Evolutionary conservation across 495 filamentous ascomycete genomes (phyloP).

Genomic region (Podospora pseudopauciseta): DNA sequence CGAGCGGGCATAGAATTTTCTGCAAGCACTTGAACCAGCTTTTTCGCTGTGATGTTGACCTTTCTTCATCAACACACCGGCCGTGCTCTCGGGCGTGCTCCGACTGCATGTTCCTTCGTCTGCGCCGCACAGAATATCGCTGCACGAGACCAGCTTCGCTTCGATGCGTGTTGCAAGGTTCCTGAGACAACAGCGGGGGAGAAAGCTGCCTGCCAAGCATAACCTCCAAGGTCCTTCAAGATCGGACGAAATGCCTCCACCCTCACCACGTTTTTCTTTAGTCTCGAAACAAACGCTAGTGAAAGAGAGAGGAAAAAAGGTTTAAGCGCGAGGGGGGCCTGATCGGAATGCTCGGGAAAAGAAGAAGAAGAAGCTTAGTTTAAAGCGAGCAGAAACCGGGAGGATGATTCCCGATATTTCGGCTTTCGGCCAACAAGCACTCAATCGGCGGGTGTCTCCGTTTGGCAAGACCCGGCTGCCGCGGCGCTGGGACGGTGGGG

Average conservation of each 20-base stretch:
- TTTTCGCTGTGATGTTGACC: background rate
- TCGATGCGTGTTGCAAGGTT: slow-evolving; percentile 25
- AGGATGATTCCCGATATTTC: background rate
- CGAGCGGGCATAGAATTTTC: slow-evolving; percentile 1
- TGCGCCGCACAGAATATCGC: slow-evolving; percentile 17
- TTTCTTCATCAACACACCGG: background rate
- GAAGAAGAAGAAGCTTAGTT: background rate
- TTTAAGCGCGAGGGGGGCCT: background rate
- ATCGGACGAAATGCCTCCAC: background rate
- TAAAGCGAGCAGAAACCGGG: background rate
- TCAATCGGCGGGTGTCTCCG: background rate
- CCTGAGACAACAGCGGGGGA: slow-evolving; percentile 18
- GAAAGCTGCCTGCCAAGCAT: slow-evolving; percentile 8
- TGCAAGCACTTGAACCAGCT: background rate
- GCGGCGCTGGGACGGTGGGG: background rate
- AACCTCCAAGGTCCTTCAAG: background rate
- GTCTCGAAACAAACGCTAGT: background rate
- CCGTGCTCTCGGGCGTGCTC: slow-evolving; percentile 13
- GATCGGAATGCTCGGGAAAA: background rate
- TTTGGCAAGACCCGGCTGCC: background rate
- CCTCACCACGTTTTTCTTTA: background rate
- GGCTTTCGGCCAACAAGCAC: background rate
- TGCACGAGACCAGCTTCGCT: slow-evolving; percentile 23
- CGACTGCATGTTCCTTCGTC: slow-evolving; percentile 1
- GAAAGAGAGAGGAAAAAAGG: background rate